A percentile compares a stretch with the other conserved stretches of the same genome.
Conservation (phyloP, 2,329 filamentous ascomycete species). For the Nemania sp. region DNA sequence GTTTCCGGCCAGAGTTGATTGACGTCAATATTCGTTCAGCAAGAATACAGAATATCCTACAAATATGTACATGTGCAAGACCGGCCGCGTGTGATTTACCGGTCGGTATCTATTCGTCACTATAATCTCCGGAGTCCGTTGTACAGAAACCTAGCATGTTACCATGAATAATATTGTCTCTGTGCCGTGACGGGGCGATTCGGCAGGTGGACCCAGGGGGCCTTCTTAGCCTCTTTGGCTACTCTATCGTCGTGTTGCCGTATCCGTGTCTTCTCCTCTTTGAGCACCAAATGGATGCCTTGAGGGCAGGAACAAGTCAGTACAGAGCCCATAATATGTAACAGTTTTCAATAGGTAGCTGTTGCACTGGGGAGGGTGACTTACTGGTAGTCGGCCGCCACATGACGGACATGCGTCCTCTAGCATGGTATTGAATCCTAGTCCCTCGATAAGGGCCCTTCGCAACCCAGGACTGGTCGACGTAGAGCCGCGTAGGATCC, state of each 20-base stretch:
- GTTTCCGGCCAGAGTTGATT: not conserved
- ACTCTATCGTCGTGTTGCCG: slow-evolving; percentile 82
- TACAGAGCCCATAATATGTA: not conserved
- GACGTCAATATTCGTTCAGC: slow-evolving; percentile 13
- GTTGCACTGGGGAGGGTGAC: slow-evolving; percentile 53
- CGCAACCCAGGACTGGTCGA: slow-evolving; percentile 93
- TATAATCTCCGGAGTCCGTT: not conserved
- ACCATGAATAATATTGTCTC: slow-evolving; percentile 94
- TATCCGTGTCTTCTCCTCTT: slow-evolving; percentile 92
- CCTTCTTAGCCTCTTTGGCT: slow-evolving; percentile 78
- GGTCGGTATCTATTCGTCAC: not conserved
- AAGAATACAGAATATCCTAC: slow-evolving; percentile 38
- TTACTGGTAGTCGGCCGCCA: slow-evolving; percentile 79
- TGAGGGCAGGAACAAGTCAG: slow-evolving; percentile 39
- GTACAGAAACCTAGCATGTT: slow-evolving; percentile 47
- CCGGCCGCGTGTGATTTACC: not conserved
- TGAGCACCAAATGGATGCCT: slow-evolving; percentile 85
- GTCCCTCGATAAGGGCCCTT: slow-evolving; percentile 72
- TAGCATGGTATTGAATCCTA: slow-evolving; percentile 77
- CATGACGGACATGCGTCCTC: slow-evolving; percentile 76
- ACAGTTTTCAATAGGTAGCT: not conserved
- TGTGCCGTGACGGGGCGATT: slow-evolving; percentile 87
- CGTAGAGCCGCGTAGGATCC: slow-evolving; percentile 86
- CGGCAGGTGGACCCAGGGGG: slow-evolving; percentile 88
- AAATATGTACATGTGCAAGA: slow-evolving; percentile 40